Percentiles rank a stretch among this genome's conserved stretches.
Conservation (phyloP, 1,139 yeast species). For the Debaryomyces subglobosus region DNA sequence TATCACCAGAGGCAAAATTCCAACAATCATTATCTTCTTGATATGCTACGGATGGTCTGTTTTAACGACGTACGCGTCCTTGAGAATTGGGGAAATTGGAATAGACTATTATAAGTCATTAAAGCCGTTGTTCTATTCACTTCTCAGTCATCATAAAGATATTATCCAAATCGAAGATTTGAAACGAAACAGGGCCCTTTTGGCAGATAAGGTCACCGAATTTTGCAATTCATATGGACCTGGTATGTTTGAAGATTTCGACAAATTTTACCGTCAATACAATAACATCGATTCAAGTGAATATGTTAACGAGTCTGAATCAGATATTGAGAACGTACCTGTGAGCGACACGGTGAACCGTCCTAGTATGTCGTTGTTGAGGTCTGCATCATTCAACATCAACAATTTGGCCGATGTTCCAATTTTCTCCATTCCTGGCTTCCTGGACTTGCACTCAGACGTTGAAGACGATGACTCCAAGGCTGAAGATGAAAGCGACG, state of each 20-base stretch:
- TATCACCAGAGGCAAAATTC: conserved; percentile 17
- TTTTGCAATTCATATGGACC: conserved; percentile 78
- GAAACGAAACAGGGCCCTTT: conserved; percentile 53
- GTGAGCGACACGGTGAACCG: conserved; percentile 5
- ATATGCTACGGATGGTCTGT: conserved; percentile 44
- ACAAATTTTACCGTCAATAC: conserved; percentile 34
- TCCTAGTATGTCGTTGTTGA: conserved; percentile 9
- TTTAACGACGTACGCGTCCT: conserved; percentile 46
- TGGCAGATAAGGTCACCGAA: conserved; percentile 64
- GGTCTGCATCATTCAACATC: conserved; percentile 9
- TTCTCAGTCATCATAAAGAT: conserved; percentile 45
- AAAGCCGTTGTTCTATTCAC: conserved; percentile 41
- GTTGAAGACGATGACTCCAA: conserved; percentile 6
- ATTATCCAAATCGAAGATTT: conserved; percentile 50
- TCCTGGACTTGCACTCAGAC: not conserved
- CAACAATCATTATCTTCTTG: conserved; percentile 26
- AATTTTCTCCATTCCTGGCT: conserved; percentile 6
- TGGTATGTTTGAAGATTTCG: conserved; percentile 69
- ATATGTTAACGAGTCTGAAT: conserved; percentile 13
- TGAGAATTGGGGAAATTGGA: conserved; percentile 47
- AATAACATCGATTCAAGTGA: conserved; percentile 17
- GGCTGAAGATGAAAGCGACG: conserved; percentile 10
- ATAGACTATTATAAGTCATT: conserved; percentile 44
- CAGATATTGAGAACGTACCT: conserved; percentile 6
- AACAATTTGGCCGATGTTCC: conserved; percentile 36